Evolutionary conservation across 1,139 yeast genomes (phyloP).

Genomic region (Pichia sp.): DNA sequence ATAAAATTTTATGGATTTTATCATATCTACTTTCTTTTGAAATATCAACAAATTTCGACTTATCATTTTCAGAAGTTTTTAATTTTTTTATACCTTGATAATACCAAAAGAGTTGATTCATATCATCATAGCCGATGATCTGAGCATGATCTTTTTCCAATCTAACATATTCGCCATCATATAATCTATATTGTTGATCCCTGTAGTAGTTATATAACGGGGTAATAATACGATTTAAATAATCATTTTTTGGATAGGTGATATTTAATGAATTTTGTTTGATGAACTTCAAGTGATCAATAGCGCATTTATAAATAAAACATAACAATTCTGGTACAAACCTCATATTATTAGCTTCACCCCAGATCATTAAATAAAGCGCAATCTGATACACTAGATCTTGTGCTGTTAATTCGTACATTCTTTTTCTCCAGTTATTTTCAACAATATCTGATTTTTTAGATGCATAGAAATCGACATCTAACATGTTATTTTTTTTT

Average conservation of each 20-base stretch:
- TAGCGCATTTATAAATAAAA: slow-evolving; percentile 72
- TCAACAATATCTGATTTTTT: slow-evolving; percentile 42
- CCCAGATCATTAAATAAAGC: slow-evolving; percentile 63
- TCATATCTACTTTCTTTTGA: slow-evolving; percentile 43
- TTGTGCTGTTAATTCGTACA: slow-evolving; percentile 38
- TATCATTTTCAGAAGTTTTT: slow-evolving; percentile 29
- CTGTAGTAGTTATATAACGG: slow-evolving; percentile 65
- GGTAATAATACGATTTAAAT: slow-evolving; percentile 62
- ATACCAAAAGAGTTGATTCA: slow-evolving; percentile 58
- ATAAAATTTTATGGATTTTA: slow-evolving; percentile 37
- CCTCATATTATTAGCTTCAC: slow-evolving; percentile 77
- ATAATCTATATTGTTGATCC: slow-evolving; percentile 41
- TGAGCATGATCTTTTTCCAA: slow-evolving; percentile 48
- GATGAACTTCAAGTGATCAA: no score
- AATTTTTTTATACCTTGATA: slow-evolving; percentile 43
- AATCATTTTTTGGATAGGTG: slow-evolving; percentile 33
- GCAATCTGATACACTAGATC: slow-evolving; percentile 59
- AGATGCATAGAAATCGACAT: slow-evolving; percentile 18
- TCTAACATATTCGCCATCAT: slow-evolving; percentile 35
- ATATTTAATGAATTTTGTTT: slow-evolving; percentile 40
- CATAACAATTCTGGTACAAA: slow-evolving; percentile 84
- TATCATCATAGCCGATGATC: slow-evolving; percentile 57
- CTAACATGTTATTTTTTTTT: slow-evolving; percentile 25
- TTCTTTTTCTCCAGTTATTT: slow-evolving; percentile 40
- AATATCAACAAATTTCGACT: slow-evolving; percentile 36